These are phyloP conservation scores for Rhizopogon vesiculosus DNA, from an alignment of 768 basidiomycete genomes.

Conservation along the genomic window DNA sequence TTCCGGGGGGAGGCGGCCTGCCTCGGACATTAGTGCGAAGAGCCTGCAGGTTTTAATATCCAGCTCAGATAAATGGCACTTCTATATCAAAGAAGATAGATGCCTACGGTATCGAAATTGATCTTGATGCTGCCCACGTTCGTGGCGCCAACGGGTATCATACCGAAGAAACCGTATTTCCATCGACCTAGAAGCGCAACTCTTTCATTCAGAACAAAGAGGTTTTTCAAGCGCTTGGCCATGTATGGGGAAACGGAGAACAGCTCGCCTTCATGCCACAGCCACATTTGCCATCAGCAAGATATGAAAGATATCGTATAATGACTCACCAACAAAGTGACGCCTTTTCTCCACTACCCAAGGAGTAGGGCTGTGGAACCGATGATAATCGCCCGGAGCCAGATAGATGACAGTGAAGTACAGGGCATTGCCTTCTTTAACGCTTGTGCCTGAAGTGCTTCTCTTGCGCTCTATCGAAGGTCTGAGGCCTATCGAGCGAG, in stretches of 20 bases:
- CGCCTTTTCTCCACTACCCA: conserved; percentile 97
- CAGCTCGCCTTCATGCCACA: conserved; percentile 60
- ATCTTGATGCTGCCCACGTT: conserved; percentile 96
- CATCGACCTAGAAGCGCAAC: conserved; percentile 93
- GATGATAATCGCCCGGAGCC: conserved; percentile 97
- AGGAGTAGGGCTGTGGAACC: conserved; percentile 92
- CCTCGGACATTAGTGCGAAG: conserved; percentile 88
- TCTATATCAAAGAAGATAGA: neutral
- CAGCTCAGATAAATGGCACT: neutral
- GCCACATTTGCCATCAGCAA: neutral
- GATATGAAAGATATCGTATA: neutral
- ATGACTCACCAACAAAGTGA: conserved; percentile 82
- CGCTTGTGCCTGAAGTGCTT: conserved; percentile 40
- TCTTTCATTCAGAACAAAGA: conserved; percentile 98
- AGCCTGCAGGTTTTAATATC: conserved; percentile 37
- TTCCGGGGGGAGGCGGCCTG: conserved; percentile 69
- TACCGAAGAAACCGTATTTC: conserved; percentile 93
- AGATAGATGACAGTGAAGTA: conserved; percentile 97
- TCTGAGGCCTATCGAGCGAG: conserved; percentile 61
- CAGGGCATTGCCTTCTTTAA: conserved; percentile 75
- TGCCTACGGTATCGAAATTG: conserved; percentile 81
- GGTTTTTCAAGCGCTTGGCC: conserved; percentile 83
- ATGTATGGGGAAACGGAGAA: conserved; percentile 97
- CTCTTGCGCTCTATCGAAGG: conserved; percentile 28
- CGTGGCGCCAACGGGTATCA: conserved; percentile 97